A percentile compares a stretch with the other conserved stretches of the same genome.
Conservation (phyloP, 2,329 filamentous ascomycete species). For the Aureobasidium sp. region DNA sequence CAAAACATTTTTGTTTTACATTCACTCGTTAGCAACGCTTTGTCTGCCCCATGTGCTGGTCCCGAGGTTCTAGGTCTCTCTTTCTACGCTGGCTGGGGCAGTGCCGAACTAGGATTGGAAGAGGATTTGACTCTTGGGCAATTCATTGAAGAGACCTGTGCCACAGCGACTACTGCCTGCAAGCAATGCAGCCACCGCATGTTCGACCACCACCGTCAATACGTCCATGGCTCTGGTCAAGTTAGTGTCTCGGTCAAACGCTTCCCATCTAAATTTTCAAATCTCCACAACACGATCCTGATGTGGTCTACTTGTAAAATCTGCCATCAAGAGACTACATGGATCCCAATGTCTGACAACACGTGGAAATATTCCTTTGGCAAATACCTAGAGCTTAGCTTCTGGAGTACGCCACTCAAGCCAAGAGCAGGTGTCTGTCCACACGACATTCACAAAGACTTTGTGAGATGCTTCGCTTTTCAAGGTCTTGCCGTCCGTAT, state of each 20-base stretch:
- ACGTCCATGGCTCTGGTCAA: conserved; percentile 91
- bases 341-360: conserved; percentile 83
- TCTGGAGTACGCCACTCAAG: conserved; percentile 83
- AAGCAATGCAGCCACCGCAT: conserved; percentile 79
- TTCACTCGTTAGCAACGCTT: conserved; percentile 87
- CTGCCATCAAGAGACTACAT: conserved; percentile 83
- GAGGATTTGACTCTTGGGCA: conserved; percentile 90
- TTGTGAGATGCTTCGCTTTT: conserved; percentile 86
- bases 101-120: conserved; percentile 60
- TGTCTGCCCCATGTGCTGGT: conserved; percentile 86
- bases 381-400: conserved; percentile 95
- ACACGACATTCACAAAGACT: conserved; percentile 87
- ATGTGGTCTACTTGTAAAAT: conserved; percentile 98
- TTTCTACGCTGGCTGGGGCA: conserved; percentile 82
- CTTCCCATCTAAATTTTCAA: conserved; percentile 57
- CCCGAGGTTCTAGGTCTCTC: conserved; percentile 84
- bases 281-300: conserved; percentile 67
- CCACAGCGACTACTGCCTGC: conserved; percentile 69
- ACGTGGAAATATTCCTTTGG: conserved; percentile 98
- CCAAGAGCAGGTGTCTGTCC: conserved; percentile 69
- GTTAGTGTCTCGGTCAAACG: conserved; percentile 86
- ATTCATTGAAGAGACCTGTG: conserved; percentile 86
- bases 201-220: conserved; percentile 89
- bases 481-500: conserved; percentile 79
- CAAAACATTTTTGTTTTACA: conserved; percentile 94